These are phyloP conservation scores for Filobasidium wieringae DNA, from an alignment of 768 basidiomycete genomes.

Conservation along the genomic window DNA sequence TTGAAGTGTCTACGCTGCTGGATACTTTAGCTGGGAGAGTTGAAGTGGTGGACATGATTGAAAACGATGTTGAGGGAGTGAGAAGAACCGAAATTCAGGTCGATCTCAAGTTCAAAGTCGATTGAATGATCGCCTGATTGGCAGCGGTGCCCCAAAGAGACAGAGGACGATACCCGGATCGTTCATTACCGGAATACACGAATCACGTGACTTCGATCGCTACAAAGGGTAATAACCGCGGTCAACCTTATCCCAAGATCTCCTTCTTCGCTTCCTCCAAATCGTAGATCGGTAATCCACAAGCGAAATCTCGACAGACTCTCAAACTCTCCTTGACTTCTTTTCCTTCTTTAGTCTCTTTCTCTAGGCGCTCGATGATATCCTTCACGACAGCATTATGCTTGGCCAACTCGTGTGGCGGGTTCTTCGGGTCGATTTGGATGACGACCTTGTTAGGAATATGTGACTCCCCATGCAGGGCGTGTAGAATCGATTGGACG, in stretches of 20 bases:
- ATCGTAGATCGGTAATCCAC: slow-evolving; percentile 23
- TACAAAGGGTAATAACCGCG: no score
- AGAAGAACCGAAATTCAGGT: no score
- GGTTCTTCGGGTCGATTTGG: slow-evolving; percentile 41
- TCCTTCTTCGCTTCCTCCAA: slow-evolving; percentile 18
- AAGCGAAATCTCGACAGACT: slow-evolving; percentile 23
- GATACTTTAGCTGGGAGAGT: background rate
- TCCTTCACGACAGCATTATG: slow-evolving; percentile 21
- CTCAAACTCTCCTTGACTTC: slow-evolving; percentile 15
- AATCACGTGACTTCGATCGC: no score
- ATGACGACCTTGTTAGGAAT: slow-evolving; percentile 58
- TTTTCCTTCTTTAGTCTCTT: background rate
- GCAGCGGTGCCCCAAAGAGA: background rate
- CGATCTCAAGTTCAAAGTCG: no score
- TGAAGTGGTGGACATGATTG: background rate
- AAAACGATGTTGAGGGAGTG: no score
- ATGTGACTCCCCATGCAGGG: slow-evolving; percentile 53
- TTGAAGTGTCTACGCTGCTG: background rate
- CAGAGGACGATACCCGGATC: background rate
- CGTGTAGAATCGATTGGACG: slow-evolving; percentile 54
- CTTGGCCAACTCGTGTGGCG: slow-evolving; percentile 16
- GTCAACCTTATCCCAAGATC: background rate
- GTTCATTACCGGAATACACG: background rate
- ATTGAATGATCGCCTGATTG: background rate
- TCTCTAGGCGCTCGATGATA: slow-evolving; percentile 15